These are phyloP conservation scores for Suillus subaureus DNA, from an alignment of 768 basidiomycete genomes.

Conservation along the genomic window DNA sequence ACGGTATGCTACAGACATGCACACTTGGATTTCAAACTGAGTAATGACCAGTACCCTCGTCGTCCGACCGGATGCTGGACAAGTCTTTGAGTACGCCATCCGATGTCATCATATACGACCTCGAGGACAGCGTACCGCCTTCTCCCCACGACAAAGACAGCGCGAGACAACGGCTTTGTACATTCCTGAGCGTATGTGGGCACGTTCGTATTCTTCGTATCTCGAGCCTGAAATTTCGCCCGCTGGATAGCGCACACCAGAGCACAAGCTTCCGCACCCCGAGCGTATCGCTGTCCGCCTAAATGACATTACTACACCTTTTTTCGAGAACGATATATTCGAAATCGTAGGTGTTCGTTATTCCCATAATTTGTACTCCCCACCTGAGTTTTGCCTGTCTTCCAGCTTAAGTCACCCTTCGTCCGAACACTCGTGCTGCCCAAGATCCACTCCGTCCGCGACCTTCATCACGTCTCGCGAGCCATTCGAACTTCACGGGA, in stretches of 20 bases:
- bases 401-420: conserved; percentile 45
- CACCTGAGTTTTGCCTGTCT: background rate
- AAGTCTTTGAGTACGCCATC: conserved; percentile 68
- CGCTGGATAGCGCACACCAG: conserved; percentile 26
- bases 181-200: conserved; percentile 56
- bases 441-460: conserved; percentile 73
- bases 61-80: conserved; percentile 78
- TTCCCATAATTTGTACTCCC: conserved; percentile 5
- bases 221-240: background rate
- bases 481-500: conserved; percentile 21
- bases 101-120: conserved; percentile 84
- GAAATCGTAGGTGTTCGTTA: conserved; percentile 48
- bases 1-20: background rate
- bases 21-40: background rate
- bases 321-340: conserved; percentile 65
- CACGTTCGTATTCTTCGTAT: conserved; percentile 8
- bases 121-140: conserved; percentile 85
- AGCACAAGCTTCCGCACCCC: conserved; percentile 42
- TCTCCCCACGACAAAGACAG: conserved; percentile 54
- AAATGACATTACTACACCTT: conserved; percentile 66
- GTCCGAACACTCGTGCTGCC: conserved; percentile 79
- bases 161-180: conserved; percentile 55
- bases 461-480: conserved; percentile 63
- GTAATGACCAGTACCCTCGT: conserved; percentile 63
- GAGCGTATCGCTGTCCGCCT: conserved; percentile 69